Base-by-base conservation (phyloP, 208 protist genomes). In the Wallacemonas rigidus region DNA sequence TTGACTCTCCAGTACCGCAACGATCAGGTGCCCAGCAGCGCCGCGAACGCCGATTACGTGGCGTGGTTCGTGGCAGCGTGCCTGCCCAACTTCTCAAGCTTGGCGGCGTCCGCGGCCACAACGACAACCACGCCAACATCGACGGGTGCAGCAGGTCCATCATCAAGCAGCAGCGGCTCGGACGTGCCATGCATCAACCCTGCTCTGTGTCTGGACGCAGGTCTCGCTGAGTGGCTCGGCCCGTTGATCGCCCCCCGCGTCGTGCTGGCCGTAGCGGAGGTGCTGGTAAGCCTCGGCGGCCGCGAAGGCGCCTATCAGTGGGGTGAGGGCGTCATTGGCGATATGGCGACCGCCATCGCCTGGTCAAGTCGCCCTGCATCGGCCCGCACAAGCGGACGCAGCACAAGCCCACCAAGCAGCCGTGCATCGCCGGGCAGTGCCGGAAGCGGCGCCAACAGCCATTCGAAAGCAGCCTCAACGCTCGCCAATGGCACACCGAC, bases 241-340 rank as follows among this genome's bases (percentile, higher is more conserved):
- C 39, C 73, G 17, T 76, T 78, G 15, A 82, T 93, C 36, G 74
- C 87, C 0, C 80, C 72, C 5, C 85, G 83, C 55, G 69, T 93
- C 17, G 79, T 84, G 47, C 69, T 95, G 47, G 61, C 86, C 2
- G 69, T 92, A 6, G 86, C 84, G 9, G 87, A 95, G 63, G 70
- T 88, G 14, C 77, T 95, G 11, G 81, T 89, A 9, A 53, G 68
- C 8, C 70, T 92, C 53, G 83, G 82, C 8, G 72, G 77, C 4
- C 79, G 79, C 53, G 86, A 95, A 47, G 54, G 77, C 0, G 68
- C 69, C 3, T 90, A 89, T 69, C 76, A 85, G 50, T 93, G 85
- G 83, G 69, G 71, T 40, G 54, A 44, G 3, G 71, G 61, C 45
- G 43, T 38, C 47, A 58, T 65, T 57, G 48, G 35, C 51, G 61